Evolutionary conservation across 331 rosid genomes (phyloP).

Genomic region (Rosa hybrid): DNA sequence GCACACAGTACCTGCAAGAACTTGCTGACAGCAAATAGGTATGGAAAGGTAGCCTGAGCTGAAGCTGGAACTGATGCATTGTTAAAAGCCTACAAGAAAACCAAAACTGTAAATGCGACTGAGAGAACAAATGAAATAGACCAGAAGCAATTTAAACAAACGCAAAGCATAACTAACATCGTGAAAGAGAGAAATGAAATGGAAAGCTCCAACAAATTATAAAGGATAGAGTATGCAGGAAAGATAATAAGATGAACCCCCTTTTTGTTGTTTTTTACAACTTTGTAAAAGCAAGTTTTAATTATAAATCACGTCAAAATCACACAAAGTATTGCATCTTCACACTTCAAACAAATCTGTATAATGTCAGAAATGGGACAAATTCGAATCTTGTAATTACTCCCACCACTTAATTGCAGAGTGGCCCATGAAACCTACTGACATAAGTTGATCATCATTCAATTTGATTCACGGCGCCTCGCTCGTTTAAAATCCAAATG

Average conservation of each 20-base stretch:
- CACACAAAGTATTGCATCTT: no score
- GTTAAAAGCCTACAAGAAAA: constrained; percentile 61
- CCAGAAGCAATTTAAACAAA: not conserved
- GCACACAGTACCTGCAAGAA: constrained; percentile 72
- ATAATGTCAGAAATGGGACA: not conserved
- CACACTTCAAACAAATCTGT: not conserved
- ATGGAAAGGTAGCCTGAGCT: constrained; percentile 85
- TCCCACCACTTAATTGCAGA: not conserved
- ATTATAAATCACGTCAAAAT: not conserved
- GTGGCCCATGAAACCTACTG: not conserved
- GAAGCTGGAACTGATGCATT: constrained; percentile 70
- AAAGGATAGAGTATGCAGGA: not conserved
- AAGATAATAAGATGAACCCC: not conserved
- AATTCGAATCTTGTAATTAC: constrained; percentile 1
- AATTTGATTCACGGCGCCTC: not conserved
- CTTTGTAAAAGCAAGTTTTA: not conserved
- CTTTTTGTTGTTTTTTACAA: not conserved
- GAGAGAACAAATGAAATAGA: not conserved
- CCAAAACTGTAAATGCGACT: constrained; percentile 20
- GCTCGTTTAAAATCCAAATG: not conserved
- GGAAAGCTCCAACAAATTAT: not conserved
- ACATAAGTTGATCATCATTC: not conserved
- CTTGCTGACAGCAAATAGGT: constrained; percentile 81
- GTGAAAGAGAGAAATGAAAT: not conserved
- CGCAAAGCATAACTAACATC: not conserved